Conservation (phyloP, 2,329 filamentous ascomycete genomes). For the Botryosphaeria dothidea region DNA sequence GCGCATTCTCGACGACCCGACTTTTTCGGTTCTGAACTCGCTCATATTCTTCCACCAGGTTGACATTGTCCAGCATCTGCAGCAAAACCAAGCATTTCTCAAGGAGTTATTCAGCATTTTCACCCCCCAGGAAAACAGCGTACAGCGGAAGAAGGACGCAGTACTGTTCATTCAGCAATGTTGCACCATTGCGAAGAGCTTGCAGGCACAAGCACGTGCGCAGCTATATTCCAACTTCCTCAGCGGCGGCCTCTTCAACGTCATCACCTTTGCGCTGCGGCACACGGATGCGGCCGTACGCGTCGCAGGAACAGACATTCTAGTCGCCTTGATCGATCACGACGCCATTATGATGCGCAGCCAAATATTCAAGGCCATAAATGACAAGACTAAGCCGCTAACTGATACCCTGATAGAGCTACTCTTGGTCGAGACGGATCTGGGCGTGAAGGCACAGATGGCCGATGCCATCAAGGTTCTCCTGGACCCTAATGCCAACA, state of each 20-base stretch:
- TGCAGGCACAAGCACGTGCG: constrained; percentile 80
- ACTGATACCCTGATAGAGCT: constrained; percentile 93
- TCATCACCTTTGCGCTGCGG: constrained; percentile 88
- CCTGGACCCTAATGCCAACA: constrained; percentile 69
- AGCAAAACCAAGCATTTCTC: constrained; percentile 75
- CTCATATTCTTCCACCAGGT: constrained; percentile 99
- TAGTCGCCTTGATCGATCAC: constrained; percentile 93
- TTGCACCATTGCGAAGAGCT: constrained; percentile 88
- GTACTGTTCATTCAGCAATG: constrained; percentile 97
- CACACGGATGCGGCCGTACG: constrained; percentile 82
- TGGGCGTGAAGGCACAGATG: constrained; percentile 93
- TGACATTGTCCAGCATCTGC: constrained; percentile 94
- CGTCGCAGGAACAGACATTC: constrained; percentile 88
- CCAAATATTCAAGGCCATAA: constrained; percentile 89
- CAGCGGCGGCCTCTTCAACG: constrained; percentile 78
- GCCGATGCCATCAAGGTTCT: constrained; percentile 94
- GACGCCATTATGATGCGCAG: constrained; percentile 92
- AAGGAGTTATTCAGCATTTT: constrained; percentile 89
- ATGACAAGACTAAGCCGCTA: constrained; percentile 79
- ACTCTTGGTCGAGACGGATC: constrained; percentile 83
- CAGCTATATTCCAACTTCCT: constrained; percentile 90
- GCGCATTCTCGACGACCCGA: constrained; percentile 93
- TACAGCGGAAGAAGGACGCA: constrained; percentile 83
- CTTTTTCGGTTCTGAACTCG: constrained; percentile 95
- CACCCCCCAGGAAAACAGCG: constrained; percentile 61